Evolutionary conservation across 2,329 filamentous ascomycete genomes (phyloP), one percentile per base, ranked within the genome.

Genomic region (Clarireedia sp.): DNA sequence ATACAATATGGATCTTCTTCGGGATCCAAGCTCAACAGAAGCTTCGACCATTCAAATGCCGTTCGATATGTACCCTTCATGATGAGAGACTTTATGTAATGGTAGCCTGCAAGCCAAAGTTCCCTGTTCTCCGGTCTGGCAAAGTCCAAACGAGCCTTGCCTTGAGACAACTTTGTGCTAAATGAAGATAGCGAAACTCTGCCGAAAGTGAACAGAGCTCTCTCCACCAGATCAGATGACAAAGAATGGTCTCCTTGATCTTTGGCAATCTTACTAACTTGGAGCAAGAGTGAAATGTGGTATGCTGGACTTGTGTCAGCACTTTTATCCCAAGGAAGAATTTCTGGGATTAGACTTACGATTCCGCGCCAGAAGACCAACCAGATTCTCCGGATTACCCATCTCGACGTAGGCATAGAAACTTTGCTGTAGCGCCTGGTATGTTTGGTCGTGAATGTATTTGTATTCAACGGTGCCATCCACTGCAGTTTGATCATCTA

Each of bases 21-120:
- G 3, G 83, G 83, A 62, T 90, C 82, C 57, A 97, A 72, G 56
- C 85, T 81, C 29, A 95, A 77, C 9, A 96, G 75, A 5, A 97
- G 73, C 72, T 94, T 96, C 6, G 89, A 81, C 91, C 94, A 99
- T 70, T 97, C 94, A 48, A 95, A 83, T 0, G 90, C 90, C 0
- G 94, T 97, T 47, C 90, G 81, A 77, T 90, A 96, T 1, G 92
- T 96, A n/a, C 91, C 90, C 64, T 95, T 92, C 72, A 90, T 85
- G 16, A 90, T 79, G 21, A 99, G 76, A 62, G 89, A 94, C 63
- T 81, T 82, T 64, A 97, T 86, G 65, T 96, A 96, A 62, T 91
- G 84, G 76, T 90, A 95, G 8, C 85, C 88, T 1, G 90, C 88
- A 37, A 97, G 81, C 85, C 89, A 96, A 60, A 99, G 84, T 69